Percentiles rank a stretch among this genome's conserved stretches.
These are phyloP conservation scores for Cladochytrium tenue DNA, from an alignment of 371 early-diverging fungal species.

Conservation along the genomic window DNA sequence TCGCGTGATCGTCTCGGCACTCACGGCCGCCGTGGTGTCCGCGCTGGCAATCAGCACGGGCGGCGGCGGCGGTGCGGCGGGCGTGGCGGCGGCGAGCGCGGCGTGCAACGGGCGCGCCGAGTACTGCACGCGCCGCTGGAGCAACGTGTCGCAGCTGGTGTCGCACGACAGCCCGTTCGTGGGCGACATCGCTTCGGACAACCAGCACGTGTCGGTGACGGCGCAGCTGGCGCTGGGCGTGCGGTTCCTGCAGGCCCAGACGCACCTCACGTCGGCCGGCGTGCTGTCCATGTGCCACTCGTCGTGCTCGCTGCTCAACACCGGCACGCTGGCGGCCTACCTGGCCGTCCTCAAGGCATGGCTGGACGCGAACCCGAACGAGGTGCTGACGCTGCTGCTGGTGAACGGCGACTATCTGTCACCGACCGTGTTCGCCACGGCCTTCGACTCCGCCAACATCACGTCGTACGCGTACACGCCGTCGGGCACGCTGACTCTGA, in stretches of 20 bases:
- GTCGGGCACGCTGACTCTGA: neutral
- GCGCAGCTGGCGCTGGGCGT: conserved; percentile 5
- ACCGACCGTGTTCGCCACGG: neutral
- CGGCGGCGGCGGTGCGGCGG: too few species aligned
- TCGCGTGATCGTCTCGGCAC: too few species aligned
- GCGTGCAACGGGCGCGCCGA: neutral
- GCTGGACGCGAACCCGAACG: neutral
- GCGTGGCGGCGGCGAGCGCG: neutral
- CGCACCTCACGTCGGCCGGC: neutral
- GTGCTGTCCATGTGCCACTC: neutral
- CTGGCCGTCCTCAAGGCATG: neutral
- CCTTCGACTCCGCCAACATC: neutral
- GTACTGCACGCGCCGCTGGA: neutral
- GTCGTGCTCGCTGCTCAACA: neutral
- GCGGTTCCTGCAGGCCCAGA: conserved; percentile 1
- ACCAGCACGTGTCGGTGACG: neutral
- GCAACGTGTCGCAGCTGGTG: neutral
- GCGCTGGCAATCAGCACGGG: too few species aligned
- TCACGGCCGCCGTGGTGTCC: too few species aligned
- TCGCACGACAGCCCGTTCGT: conserved; percentile 1
- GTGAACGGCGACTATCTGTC: neutral
- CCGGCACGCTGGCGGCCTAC: neutral
- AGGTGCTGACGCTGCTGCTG: conserved; percentile 1
- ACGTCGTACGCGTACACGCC: neutral
- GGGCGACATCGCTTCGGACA: neutral